Conservation (phyloP, 2,329 filamentous ascomycete species). For the Xylariales sp. region DNA sequence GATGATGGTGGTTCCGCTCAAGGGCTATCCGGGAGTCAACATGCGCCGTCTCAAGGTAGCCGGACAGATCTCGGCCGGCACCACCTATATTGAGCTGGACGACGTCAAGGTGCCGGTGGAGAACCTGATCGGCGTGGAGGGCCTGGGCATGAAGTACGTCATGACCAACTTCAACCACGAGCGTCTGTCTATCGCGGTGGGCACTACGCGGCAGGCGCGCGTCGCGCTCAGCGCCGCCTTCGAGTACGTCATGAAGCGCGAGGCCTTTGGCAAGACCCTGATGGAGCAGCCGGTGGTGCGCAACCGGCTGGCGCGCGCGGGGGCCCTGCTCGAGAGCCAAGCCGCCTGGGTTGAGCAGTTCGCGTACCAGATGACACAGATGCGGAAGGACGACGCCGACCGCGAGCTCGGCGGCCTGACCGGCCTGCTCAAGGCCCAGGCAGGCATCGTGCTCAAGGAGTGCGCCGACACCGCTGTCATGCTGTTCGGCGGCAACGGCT, state of each 20-base stretch:
- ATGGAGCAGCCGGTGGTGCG: conserved; percentile 73
- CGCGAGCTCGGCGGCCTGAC: conserved; percentile 66
- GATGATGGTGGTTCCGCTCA: conserved; percentile 67
- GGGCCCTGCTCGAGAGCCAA: conserved; percentile 63
- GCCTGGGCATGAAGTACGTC: conserved; percentile 68
- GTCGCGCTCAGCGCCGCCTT: conserved; percentile 32
- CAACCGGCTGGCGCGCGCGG: conserved; percentile 67
- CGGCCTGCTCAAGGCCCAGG: conserved; percentile 68
- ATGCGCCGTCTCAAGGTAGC: conserved; percentile 65
- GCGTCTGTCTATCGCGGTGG: conserved; percentile 62
- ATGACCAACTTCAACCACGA: conserved; percentile 83
- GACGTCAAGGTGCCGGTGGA: conserved; percentile 67
- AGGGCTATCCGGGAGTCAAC: conserved; percentile 59
- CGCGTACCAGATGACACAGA: conserved; percentile 60
- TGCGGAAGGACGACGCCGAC: conserved; percentile 56
- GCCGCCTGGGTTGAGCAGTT: conserved; percentile 72
- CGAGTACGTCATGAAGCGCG: conserved; percentile 31
- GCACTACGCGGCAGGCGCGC: conserved; percentile 56
- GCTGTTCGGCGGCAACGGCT: conserved; percentile 71
- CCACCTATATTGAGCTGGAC: conserved; percentile 72
- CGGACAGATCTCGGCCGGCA: conserved; percentile 62
- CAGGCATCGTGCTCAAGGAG: conserved; percentile 67
- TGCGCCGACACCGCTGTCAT: conserved; percentile 66
- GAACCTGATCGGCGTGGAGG: conserved; percentile 67
- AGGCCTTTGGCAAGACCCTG: conserved; percentile 43